Conservation (phyloP, 345 rosid species). For the sweet orange (Citrus sinensis) region DNA sequence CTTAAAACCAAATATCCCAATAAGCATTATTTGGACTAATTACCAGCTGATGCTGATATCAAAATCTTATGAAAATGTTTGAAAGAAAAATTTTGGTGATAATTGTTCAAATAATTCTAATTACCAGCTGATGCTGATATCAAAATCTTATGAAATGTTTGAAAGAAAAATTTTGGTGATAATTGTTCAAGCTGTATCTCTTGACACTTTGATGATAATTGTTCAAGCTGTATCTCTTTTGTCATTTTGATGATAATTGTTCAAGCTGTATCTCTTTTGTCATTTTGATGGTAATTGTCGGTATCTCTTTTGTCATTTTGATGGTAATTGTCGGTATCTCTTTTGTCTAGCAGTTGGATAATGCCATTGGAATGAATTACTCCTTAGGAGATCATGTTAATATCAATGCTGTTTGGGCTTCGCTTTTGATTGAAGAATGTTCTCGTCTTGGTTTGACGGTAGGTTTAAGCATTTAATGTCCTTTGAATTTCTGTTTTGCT, state of each 20-base stretch:
- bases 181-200: conserved; percentile 19
- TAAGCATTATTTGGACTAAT: neutral
- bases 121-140: conserved; percentile 2
- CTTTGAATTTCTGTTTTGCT: conserved; percentile 18
- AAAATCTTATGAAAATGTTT: conserved; percentile 3
- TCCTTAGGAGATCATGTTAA: conserved; percentile 45
- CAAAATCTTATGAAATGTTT: conserved; percentile 2
- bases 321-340: conserved; percentile 20
- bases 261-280: conserved; percentile 21
- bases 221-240: conserved; percentile 19
- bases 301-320: conserved; percentile 24
- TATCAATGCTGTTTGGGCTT: conserved; percentile 87
- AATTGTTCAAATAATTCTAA: conserved; percentile 14
- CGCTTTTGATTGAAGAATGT: conserved; percentile 86
- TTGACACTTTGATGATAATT: conserved; percentile 21
- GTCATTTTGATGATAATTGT: conserved; percentile 19
- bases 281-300: conserved; percentile 20
- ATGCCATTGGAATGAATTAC: conserved; percentile 37
- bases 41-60: neutral
- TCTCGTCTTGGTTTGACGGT: conserved; percentile 89
- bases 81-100: neutral
- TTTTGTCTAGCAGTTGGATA: conserved; percentile 57
- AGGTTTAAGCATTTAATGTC: conserved; percentile 26
- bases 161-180: neutral
- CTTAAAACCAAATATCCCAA: neutral